A percentile compares a stretch with the other conserved stretches of the same genome.
Conservation (phyloP, 768 basidiomycete genomes). For the Panaeolus papilionaceus region DNA sequence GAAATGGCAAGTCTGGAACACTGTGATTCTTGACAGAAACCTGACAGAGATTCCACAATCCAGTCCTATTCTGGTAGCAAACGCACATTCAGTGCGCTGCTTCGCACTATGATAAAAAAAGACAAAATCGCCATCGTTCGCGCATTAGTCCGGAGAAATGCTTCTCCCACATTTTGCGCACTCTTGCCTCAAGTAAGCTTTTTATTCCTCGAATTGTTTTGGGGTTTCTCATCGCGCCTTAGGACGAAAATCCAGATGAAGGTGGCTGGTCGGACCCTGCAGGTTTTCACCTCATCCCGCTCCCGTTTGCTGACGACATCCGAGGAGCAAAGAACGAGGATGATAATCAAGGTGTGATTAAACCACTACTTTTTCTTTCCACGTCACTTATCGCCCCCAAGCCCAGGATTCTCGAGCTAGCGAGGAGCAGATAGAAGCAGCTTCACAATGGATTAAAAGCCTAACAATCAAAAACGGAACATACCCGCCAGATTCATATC, state of each 20-base stretch:
- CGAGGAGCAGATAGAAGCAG: conserved; percentile 69
- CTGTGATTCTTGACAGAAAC: conserved; percentile 8
- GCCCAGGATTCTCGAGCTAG: conserved; percentile 54
- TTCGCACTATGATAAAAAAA: conserved; percentile 83
- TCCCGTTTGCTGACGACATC: conserved; percentile 97
- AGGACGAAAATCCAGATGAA: conserved; percentile 76
- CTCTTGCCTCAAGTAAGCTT: conserved; percentile 80
- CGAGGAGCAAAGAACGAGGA: conserved; percentile 76
- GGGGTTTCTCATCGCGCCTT: conserved; percentile 16
- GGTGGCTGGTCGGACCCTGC: conserved; percentile 83
- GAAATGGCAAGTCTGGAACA: conserved; percentile 65
- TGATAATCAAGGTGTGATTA: conserved; percentile 61
- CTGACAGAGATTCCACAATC: conserved; percentile 12
- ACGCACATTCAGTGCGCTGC: conserved; percentile 87
- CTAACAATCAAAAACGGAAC: conserved; percentile 76
- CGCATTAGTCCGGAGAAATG: conserved; percentile 69
- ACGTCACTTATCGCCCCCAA: conserved; percentile 18
- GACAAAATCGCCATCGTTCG: conserved; percentile 83
- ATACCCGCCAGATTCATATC: conserved; percentile 90
- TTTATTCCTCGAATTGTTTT: conserved; percentile 6
- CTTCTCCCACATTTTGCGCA: conserved; percentile 81
- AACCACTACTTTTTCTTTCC: conserved; percentile 9
- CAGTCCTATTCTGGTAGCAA: conserved; percentile 89
- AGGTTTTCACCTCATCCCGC: conserved; percentile 90
- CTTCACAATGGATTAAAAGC: conserved; percentile 79